Conservation (phyloP, 1,284 basidiomycete species). For the Leccinum subrobustum region DNA sequence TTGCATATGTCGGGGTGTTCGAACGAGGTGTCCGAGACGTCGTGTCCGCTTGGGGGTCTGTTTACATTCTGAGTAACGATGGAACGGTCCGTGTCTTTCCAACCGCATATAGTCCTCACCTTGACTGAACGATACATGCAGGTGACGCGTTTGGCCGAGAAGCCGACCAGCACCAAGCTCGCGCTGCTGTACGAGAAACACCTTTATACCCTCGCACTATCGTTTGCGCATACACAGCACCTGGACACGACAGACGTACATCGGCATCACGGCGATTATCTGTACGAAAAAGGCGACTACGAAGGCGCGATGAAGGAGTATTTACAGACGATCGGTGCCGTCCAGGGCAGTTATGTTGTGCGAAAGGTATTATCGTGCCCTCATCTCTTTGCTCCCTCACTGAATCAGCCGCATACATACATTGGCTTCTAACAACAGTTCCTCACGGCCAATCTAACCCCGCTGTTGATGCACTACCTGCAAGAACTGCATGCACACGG, state of each 20-base stretch:
- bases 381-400: neutral
- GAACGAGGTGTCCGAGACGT: slow-evolving; percentile 78
- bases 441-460: slow-evolving; percentile 77
- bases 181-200: slow-evolving; percentile 80
- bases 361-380: slow-evolving; percentile 66
- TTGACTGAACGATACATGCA: slow-evolving; percentile 29
- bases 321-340: slow-evolving; percentile 83
- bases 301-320: slow-evolving; percentile 94
- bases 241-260: slow-evolving; percentile 86
- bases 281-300: slow-evolving; percentile 90
- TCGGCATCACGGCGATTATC: slow-evolving; percentile 86
- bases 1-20: slow-evolving; percentile 81
- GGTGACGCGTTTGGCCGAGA: slow-evolving; percentile 75
- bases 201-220: slow-evolving; percentile 73
- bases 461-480: too few relatives aligned
- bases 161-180: slow-evolving; percentile 76
- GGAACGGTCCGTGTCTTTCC: slow-evolving; percentile 56
- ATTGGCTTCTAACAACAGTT: slow-evolving; percentile 54
- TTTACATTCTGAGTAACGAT: slow-evolving; percentile 76
- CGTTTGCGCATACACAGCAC: slow-evolving; percentile 73
- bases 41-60: slow-evolving; percentile 73
- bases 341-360: slow-evolving; percentile 95
- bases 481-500: too few relatives aligned
- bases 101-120: too few relatives aligned
- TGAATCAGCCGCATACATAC: neutral